Evolutionary conservation across 1,139 yeast species (phyloP), one percentile per base, ranked within the genome.

Genomic region (Pichia sp.): DNA sequence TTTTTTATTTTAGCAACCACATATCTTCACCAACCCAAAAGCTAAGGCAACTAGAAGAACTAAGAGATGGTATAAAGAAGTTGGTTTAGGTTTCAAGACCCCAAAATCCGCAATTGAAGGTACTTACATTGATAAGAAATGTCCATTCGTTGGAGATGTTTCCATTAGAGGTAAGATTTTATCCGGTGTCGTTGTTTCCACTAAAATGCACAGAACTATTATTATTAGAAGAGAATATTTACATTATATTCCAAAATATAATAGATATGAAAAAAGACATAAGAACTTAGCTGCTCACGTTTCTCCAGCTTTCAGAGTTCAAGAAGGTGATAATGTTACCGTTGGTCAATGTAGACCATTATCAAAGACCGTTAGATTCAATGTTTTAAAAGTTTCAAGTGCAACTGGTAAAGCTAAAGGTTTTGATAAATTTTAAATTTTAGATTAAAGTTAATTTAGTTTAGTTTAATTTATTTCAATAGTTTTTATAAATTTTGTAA

Each of bases 201-300:
- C 99, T 85, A 95, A 95, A 85, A 95, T 93, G 99, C 99, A 93
- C 95, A 95, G 99, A 85, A 95, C 99, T 73, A 87, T 95, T 80
- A 87, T 95, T 76, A 87, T 95, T 82, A 91, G 99, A 87, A 93
- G 99, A 83, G 99, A 93, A 75, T 95, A 95, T 95, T 89, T 95
- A 77, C 99, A 95, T 83, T 95, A 89, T 81, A 87, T 93, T 77
- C 96, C 98, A 78, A 93, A 95, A 87, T 93, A 93, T 84, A 93
- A 91, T 96, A 91, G 99, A 87, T 93, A 90, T 87, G 99, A 93
- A 84, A 93, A 93, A 89, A 91, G 99, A 84, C 99, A 93, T 89
- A 95, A 93, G 95, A 95, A 93, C 85, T 84, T 95, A 65, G 95
- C 99, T 75, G 99, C 97, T 71, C 99, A 93, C 83, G 89, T 95